A percentile compares a stretch with the other conserved stretches of the same genome.
phyloP scores from a whole-genome alignment of 108 stramenopile species.

The Schizochytrium sp. region DNA sequence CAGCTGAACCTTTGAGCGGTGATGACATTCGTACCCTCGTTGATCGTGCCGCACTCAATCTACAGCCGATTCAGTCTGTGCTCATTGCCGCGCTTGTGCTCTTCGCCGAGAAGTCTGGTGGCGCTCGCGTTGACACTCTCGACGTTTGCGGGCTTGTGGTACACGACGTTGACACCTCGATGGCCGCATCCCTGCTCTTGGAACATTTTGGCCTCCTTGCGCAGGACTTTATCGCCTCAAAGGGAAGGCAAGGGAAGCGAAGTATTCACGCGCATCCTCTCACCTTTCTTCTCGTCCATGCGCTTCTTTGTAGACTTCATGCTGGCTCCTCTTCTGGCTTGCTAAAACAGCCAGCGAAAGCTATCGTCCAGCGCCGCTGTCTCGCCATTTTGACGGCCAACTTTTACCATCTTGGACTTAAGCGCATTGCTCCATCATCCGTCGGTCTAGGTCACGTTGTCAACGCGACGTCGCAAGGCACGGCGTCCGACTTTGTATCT shows the following conservation, averaged over 20 bases:
- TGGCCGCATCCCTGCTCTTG: not conserved
- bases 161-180: not conserved
- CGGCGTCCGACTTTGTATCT: not conserved
- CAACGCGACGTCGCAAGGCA: not conserved
- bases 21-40: not conserved
- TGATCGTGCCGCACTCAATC: not conserved
- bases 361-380: not conserved
- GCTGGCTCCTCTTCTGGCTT: no score
- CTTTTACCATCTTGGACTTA: not conserved
- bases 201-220: not conserved
- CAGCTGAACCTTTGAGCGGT: not conserved
- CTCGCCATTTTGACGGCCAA: not conserved
- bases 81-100: not conserved
- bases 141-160: not conserved
- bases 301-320: not conserved
- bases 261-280: not conserved
- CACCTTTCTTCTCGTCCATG: not conserved
- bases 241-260: not conserved
- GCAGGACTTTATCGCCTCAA: not conserved
- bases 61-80: not conserved
- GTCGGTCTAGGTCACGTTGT: not conserved
- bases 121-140: not conserved
- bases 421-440: not conserved
- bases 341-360: no score
- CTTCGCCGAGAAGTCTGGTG: not conserved